A percentile compares a stretch with the other conserved stretches of the same genome.
phyloP scores from a whole-genome alignment of 225 moss, liverwort and hornwort species.

The Straminergon stramineum region DNA sequence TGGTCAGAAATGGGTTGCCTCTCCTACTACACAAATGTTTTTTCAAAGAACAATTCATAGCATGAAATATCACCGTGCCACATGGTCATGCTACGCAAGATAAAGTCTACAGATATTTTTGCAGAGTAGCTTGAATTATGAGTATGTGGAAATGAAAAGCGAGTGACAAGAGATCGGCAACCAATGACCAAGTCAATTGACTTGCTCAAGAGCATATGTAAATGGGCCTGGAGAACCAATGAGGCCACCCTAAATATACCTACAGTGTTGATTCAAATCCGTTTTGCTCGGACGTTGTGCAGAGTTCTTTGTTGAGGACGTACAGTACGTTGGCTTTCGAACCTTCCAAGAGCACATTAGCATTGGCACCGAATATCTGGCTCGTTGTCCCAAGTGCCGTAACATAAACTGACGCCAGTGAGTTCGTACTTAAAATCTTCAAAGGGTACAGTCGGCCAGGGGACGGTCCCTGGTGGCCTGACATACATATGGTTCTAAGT shows the following conservation, averaged over 20 bases:
- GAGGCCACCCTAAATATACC: not conserved
- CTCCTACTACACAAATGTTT: too few species aligned
- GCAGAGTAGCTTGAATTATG: not conserved
- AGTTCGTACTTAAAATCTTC: not conserved
- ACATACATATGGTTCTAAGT: not conserved
- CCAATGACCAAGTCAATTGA: not conserved
- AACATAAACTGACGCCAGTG: not conserved
- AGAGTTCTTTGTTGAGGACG: not conserved
- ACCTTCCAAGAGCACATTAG: not conserved
- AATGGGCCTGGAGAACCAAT: too few species aligned
- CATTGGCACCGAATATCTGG: not conserved
- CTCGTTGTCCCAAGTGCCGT: not conserved
- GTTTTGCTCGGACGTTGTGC: not conserved
- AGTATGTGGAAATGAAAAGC: not conserved
- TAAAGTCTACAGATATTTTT: not conserved
- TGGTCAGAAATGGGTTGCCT: too few species aligned
- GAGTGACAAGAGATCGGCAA: accelerated
- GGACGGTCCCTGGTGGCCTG: too few species aligned
- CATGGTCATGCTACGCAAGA: not conserved
- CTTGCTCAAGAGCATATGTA: not conserved
- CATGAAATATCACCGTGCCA: too few species aligned
- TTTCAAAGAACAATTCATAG: not conserved
- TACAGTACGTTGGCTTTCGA: not conserved
- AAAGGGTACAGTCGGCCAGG: not conserved
- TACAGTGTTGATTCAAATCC: not conserved